Evolutionary conservation across 345 rosid species (phyloP), one percentile per base, ranked within the genome.

Genomic region (Cochlearia excelsa): DNA sequence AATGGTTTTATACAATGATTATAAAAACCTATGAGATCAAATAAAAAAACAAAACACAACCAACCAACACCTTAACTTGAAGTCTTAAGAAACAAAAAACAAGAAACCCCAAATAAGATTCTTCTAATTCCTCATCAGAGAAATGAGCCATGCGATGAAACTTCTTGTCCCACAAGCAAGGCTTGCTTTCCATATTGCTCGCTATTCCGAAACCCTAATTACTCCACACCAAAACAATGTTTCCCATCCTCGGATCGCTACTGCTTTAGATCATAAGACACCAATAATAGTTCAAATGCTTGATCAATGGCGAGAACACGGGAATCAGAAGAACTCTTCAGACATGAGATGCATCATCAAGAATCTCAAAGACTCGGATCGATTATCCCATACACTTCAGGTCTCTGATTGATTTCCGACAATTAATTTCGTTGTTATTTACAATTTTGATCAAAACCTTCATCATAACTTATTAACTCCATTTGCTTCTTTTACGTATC

Each of bases 281-380:
- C 64, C 64, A 30, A 39, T 59, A 34, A 34, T 34, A 27, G n/a
- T 59, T 47, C 35, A 34, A 46, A 54, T 50, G 11, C 46, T 60
- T 7, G 65, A 60, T 7, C 54, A 60, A 60, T 60, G 65, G 65
- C n/a, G 35, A 38, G 52, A 47, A 38, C 55, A 60, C 37, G 65
- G 65, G 10, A 60, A 60, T 8, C 65, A 60, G 48, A 55, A 47
- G 16, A 48, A 60, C 37, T 55, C 65, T 48, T 48, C 65, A 7
- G 54, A 60, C 10, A 45, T 60, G 6, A 60, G 65, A 38, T 47
- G 46, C 65, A 48, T 60, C 35, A 60, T 60, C 65, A 60, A 60
- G 46, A 60, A 60, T 8, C 65, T 60, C 33, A 54, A 48, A 47
- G 54, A 60, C 7, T 48, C 65, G 11, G 29, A 60, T 27, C 65